Conservation (phyloP, 768 basidiomycete genomes). For the Rhodocollybia butyracea region DNA sequence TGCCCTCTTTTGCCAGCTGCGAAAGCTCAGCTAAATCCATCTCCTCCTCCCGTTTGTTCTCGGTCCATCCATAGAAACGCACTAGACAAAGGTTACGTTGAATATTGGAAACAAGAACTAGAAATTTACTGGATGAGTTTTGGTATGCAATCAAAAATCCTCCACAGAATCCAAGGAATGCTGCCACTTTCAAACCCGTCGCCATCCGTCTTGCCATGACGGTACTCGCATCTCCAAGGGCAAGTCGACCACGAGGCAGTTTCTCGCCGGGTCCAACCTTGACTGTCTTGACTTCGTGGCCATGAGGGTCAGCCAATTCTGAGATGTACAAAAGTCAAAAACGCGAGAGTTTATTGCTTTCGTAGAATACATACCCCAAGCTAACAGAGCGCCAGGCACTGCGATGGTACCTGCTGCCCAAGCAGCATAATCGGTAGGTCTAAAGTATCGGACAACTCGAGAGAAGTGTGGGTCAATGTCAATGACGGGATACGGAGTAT, state of each 20-base stretch:
- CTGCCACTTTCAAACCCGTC: slow-evolving; percentile 49
- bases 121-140: slow-evolving; percentile 73
- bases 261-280: not conserved
- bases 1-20: slow-evolving; percentile 70
- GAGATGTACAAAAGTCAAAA: slow-evolving; percentile 5
- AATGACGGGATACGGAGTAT: slow-evolving; percentile 84
- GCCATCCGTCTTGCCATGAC: slow-evolving; percentile 22
- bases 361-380: slow-evolving; percentile 84
- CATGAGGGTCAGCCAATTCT: slow-evolving; percentile 52
- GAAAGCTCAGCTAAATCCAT: slow-evolving; percentile 77
- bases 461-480: slow-evolving; percentile 89
- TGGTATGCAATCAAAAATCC: slow-evolving; percentile 95
- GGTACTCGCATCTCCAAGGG: not conserved
- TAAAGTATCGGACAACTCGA: slow-evolving; percentile 87
- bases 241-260: not conserved
- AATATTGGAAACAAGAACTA: not conserved
- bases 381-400: slow-evolving; percentile 76
- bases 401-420: slow-evolving; percentile 81
- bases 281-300: slow-evolving; percentile 11
- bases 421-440: slow-evolving; percentile 80
- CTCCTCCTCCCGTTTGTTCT: slow-evolving; percentile 81
- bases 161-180: slow-evolving; percentile 79
- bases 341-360: slow-evolving; percentile 8
- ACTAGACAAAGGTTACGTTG: slow-evolving; percentile 35
- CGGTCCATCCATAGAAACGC: slow-evolving; percentile 95